Conservation (phyloP, 1,139 yeast species). For the Spathaspora sp. region DNA sequence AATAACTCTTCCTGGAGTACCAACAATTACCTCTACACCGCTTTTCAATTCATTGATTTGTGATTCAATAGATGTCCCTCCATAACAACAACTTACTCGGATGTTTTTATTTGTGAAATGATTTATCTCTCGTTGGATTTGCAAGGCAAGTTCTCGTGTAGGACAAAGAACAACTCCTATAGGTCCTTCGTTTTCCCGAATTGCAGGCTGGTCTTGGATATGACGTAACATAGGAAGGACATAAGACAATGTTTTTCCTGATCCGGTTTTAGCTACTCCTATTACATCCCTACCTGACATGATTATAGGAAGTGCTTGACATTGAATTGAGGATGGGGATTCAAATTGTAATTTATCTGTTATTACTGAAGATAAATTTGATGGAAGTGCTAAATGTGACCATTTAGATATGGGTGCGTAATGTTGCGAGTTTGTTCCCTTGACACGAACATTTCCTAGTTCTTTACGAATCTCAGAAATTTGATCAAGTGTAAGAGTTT, state of each 20-base stretch:
- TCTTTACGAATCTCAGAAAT: constrained; percentile 53
- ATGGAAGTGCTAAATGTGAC: constrained; percentile 80
- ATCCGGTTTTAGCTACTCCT: constrained; percentile 95
- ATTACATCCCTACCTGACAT: constrained; percentile 90
- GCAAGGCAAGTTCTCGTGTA: constrained; percentile 89
- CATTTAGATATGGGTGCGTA: constrained; percentile 67
- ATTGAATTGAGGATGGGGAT: constrained; percentile 84
- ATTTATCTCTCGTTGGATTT: constrained; percentile 68
- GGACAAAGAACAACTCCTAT: constrained; percentile 83
- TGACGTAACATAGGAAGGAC: constrained; percentile 83
- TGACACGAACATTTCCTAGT: constrained; percentile 62
- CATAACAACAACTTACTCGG: constrained; percentile 77
- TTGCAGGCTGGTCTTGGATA: constrained; percentile 65
- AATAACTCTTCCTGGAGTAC: constrained; percentile 95
- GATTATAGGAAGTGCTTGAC: constrained; percentile 87
- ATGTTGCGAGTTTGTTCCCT: constrained; percentile 54
- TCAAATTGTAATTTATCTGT: constrained; percentile 49
- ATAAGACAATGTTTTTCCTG: constrained; percentile 92
- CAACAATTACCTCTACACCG: constrained; percentile 81
- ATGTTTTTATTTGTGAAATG: constrained; percentile 54
- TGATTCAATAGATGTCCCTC: constrained; percentile 84
- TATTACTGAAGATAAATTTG: constrained; percentile 53
- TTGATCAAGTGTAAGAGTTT: constrained; percentile 47
- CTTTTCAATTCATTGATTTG: constrained; percentile 80
- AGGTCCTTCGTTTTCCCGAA: constrained; percentile 65